A percentile compares a stretch with the other conserved stretches of the same genome.
Evolutionary conservation across 179 eudicot genomes (phyloP).

Genomic region (Drosera spatulata): DNA sequence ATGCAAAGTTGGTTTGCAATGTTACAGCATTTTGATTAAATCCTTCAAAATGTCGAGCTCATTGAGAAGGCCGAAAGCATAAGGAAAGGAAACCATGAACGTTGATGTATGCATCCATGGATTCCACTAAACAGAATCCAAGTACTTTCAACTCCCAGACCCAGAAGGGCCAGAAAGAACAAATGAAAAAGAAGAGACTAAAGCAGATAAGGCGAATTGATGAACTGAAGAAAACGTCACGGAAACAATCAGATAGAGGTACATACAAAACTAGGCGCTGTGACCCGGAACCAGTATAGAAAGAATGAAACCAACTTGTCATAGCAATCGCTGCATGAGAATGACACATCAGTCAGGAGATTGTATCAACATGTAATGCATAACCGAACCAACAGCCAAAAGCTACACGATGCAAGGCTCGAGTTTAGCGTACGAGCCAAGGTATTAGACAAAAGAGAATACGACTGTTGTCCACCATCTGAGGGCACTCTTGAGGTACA

Average conservation of each 20-base stretch:
- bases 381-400: too few species aligned
- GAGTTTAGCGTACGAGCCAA: too few species aligned
- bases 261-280: slow-evolving; percentile 65
- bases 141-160: neutral
- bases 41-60: too few species aligned
- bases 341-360: neutral
- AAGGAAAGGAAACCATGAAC: too few species aligned
- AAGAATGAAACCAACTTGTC: slow-evolving; percentile 70
- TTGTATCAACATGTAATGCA: neutral
- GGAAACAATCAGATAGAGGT: slow-evolving; percentile 4
- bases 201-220: neutral
- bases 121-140: neutral
- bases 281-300: slow-evolving; percentile 84
- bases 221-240: neutral
- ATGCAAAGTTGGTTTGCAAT: too few species aligned
- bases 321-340: slow-evolving; percentile 58
- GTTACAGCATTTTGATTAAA: too few species aligned
- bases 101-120: too few species aligned
- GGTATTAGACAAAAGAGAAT: too few species aligned
- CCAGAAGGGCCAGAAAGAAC: neutral
- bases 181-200: neutral
- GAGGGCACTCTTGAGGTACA: too few species aligned
- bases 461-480: too few species aligned
- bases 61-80: too few species aligned
- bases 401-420: too few species aligned